Conservation (phyloP, 2,329 filamentous ascomycete genomes). For the Penicillium sumatraense region DNA sequence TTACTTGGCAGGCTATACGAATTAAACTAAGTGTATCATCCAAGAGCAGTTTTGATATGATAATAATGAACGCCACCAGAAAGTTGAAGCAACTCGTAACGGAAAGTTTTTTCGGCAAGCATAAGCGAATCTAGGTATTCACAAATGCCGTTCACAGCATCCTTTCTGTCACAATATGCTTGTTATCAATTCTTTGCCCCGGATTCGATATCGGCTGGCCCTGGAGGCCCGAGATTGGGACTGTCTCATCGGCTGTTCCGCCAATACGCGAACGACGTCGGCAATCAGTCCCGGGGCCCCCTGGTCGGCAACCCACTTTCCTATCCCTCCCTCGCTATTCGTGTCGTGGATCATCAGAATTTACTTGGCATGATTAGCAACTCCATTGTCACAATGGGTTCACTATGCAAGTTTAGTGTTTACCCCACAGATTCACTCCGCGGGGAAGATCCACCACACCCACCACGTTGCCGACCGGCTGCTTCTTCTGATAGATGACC, state of each 20-base stretch:
- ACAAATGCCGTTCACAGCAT: conserved; percentile 7
- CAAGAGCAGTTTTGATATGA: neutral
- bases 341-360: neutral
- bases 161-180: conserved; percentile 1
- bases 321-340: conserved; percentile 7
- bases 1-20: neutral
- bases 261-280: conserved; percentile 21
- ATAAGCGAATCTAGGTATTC: neutral
- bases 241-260: conserved; percentile 17
- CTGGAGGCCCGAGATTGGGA: conserved; percentile 10
- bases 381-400: neutral
- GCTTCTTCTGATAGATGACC: neutral
- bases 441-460: conserved; percentile 21
- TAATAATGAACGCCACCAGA: conserved; percentile 2
- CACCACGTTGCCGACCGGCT: conserved; percentile 17
- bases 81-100: conserved; percentile 2
- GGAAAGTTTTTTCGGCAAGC: conserved; percentile 14
- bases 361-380: conserved; percentile 6
- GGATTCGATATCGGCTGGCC: neutral
- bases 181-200: conserved; percentile 1
- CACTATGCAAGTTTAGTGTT: neutral
- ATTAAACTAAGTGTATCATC: neutral
- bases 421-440: conserved; percentile 26
- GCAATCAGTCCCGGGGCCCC: conserved; percentile 14
- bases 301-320: conserved; percentile 16